These are phyloP conservation scores for Cytospora paraplurivora DNA, from an alignment of 2,329 filamentous ascomycete genomes.

Conservation along the genomic window DNA sequence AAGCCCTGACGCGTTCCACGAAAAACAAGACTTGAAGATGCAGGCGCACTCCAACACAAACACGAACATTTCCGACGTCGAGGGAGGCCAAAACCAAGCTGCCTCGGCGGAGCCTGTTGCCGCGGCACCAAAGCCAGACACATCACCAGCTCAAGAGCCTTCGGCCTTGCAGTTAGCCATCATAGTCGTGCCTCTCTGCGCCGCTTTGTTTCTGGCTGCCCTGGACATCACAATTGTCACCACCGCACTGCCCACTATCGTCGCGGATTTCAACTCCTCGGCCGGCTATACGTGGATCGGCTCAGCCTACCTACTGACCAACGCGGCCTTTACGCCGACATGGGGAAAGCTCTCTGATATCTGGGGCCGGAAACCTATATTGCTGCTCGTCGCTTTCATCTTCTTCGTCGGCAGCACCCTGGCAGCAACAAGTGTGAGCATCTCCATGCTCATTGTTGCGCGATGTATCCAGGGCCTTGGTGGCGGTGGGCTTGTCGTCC, in stretches of 20 bases:
- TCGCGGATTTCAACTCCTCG: conserved; percentile 49
- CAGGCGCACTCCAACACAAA: background rate
- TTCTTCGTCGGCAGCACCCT: conserved; percentile 44
- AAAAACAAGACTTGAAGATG: background rate
- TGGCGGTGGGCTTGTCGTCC: conserved; percentile 40
- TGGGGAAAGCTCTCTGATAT: conserved; percentile 56
- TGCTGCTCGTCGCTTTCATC: conserved; percentile 38
- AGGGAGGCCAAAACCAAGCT: background rate
- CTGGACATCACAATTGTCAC: conserved; percentile 48
- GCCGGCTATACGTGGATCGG: conserved; percentile 68
- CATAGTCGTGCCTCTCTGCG: conserved; percentile 10
- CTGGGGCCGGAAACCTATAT: conserved; percentile 45
- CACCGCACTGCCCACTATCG: conserved; percentile 53
- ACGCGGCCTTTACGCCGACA: conserved; percentile 58
- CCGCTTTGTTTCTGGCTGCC: conserved; percentile 32
- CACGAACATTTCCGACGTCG: background rate
- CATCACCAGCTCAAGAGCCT: background rate
- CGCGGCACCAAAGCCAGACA: background rate
- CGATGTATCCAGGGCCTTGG: conserved; percentile 40
- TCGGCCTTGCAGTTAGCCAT: background rate
- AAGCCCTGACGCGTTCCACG: background rate
- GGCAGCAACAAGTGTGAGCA: conserved; percentile 38
- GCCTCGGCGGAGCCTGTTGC: background rate
- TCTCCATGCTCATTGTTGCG: conserved; percentile 42
- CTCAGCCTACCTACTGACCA: conserved; percentile 63